phyloP scores from a whole-genome alignment of 2,329 filamentous ascomycete genomes.

The Aspergillus glaucus region DNA sequence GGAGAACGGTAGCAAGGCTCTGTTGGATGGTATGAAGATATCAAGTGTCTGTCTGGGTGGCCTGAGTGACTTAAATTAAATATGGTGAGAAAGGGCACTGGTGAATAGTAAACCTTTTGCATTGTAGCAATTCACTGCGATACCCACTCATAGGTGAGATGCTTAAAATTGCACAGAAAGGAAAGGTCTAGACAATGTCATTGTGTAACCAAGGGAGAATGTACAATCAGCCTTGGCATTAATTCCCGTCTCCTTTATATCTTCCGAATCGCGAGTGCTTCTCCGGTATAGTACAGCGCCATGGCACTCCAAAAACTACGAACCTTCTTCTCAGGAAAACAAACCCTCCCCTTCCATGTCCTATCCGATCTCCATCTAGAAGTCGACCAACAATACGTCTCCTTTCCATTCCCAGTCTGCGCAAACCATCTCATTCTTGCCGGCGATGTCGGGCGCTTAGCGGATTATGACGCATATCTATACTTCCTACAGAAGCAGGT shows the following conservation, averaged over 20 bases:
- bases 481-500: constrained; percentile 18
- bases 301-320: constrained; percentile 9
- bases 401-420: constrained; percentile 15
- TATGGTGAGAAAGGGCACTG: too few relatives aligned
- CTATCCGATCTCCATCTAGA: constrained; percentile 28
- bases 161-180: too few relatives aligned
- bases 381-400: constrained; percentile 19
- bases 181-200: too few relatives aligned
- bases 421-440: constrained; percentile 18
- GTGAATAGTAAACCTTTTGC: too few relatives aligned
- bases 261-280: neutral
- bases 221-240: too few relatives aligned
- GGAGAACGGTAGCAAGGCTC: too few relatives aligned
- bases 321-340: constrained; percentile 1
- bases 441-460: constrained; percentile 19
- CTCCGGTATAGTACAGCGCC: neutral
- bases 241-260: neutral
- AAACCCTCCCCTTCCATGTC: constrained; percentile 15
- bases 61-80: too few relatives aligned
- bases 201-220: too few relatives aligned
- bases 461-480: constrained; percentile 20
- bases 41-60: too few relatives aligned
- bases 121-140: too few relatives aligned
- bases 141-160: too few relatives aligned
- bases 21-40: too few relatives aligned